These are phyloP conservation scores for Margaritispora aquatica DNA, from an alignment of 495 filamentous ascomycete genomes.

Conservation along the genomic window DNA sequence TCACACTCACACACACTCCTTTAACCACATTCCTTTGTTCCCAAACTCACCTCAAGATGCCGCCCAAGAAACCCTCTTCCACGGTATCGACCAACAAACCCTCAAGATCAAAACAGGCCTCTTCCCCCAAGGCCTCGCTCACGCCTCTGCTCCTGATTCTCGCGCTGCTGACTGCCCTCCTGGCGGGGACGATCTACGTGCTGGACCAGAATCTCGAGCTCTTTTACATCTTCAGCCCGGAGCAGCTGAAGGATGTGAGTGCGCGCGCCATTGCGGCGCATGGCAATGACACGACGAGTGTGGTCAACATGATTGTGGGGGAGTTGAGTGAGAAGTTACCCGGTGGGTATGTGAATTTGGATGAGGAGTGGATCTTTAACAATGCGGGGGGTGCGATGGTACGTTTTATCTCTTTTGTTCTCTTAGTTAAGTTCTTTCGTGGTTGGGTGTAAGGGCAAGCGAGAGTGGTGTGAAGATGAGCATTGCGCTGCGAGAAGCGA, in stretches of 20 bases:
- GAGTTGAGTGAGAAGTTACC: conserved; percentile 42
- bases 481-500: too few species aligned
- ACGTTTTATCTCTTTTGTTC: conserved; percentile 65
- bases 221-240: conserved; percentile 71
- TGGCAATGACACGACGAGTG: conserved; percentile 62
- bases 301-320: conserved; percentile 59
- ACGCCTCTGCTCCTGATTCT: conserved; percentile 42
- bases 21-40: background rate
- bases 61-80: background rate
- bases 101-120: background rate
- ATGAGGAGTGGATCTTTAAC: conserved; percentile 68
- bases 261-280: conserved; percentile 57
- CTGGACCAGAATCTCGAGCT: conserved; percentile 62
- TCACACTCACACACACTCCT: background rate
- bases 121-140: background rate
- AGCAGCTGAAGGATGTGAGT: conserved; percentile 62
- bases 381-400: conserved; percentile 81
- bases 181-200: conserved; percentile 54
- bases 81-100: background rate
- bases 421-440: too few species aligned
- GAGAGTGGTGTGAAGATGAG: too few species aligned
- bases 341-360: conserved; percentile 46
- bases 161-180: conserved; percentile 51
- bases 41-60: background rate
- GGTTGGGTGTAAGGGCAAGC: too few species aligned